Evolutionary conservation across 106 monocot genomes (phyloP).

Genomic region (Dioscorea dumetorum): DNA sequence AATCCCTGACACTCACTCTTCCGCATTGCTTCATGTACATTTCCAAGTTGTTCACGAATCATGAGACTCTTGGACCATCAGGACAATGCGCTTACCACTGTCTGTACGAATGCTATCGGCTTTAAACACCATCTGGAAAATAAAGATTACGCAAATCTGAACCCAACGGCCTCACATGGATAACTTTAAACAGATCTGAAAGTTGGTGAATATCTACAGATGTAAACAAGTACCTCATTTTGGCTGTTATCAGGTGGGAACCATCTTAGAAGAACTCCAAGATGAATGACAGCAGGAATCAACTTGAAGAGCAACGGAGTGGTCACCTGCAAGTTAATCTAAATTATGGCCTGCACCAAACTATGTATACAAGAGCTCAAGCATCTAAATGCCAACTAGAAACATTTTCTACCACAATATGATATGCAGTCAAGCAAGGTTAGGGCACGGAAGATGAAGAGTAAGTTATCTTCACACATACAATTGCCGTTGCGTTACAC

Average conservation of each 20-base stretch:
- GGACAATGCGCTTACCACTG: constrained; percentile 47
- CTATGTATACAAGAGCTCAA: too few relatives aligned
- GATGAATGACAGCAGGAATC: constrained; percentile 46
- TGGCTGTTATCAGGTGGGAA: constrained; percentile 32
- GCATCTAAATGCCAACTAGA: too few relatives aligned
- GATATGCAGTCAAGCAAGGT: too few relatives aligned
- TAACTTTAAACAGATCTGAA: neutral
- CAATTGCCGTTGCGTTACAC: too few relatives aligned
- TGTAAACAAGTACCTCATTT: constrained; percentile 18
- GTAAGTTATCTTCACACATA: too few relatives aligned
- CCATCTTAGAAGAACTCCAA: constrained; percentile 37
- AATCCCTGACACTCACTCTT: constrained; percentile 1
- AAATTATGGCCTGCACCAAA: too few relatives aligned
- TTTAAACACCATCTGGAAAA: constrained; percentile 21
- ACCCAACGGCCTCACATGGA: neutral
- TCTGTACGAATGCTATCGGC: constrained; percentile 41
- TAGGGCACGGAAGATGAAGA: too few relatives aligned
- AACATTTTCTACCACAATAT: too few relatives aligned
- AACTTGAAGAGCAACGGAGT: constrained; percentile 46
- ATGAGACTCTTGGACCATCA: constrained; percentile 65
- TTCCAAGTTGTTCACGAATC: constrained; percentile 32
- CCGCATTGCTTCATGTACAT: constrained; percentile 17
- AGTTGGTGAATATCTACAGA: neutral
- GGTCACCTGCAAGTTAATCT: constrained; percentile 25
- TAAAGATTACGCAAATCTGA: neutral